A percentile compares a stretch with the other conserved stretches of the same genome.
Conservation (phyloP, 495 filamentous ascomycete species). For the Copromyces sp. region DNA sequence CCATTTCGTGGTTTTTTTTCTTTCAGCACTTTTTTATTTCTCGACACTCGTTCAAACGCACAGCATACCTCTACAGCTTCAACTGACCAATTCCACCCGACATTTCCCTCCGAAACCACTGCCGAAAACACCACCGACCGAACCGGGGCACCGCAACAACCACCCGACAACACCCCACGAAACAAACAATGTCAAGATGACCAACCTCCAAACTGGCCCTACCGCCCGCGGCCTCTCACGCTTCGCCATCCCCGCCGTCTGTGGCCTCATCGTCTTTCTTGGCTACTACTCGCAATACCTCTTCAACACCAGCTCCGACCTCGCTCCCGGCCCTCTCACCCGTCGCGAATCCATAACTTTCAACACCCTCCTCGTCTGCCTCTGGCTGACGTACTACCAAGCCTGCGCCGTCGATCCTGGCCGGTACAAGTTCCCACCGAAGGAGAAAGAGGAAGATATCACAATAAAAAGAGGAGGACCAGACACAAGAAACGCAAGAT, state of each 20-base stretch:
- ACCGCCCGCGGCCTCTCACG: slow-evolving; percentile 24
- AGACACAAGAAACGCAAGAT: slow-evolving; percentile 24
- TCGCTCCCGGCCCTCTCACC: slow-evolving; percentile 59
- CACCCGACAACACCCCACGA: background rate
- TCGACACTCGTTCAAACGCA: background rate
- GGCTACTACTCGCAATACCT: slow-evolving; percentile 77
- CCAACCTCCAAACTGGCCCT: slow-evolving; percentile 18
- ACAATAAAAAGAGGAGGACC: background rate
- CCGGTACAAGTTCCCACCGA: slow-evolving; percentile 33
- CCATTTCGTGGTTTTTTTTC: background rate
- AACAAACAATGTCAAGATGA: slow-evolving; percentile 7
- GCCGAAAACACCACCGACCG: background rate
- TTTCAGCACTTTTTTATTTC: background rate
- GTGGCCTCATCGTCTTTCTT: slow-evolving; percentile 61
- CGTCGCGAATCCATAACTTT: slow-evolving; percentile 52
- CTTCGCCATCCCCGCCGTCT: slow-evolving; percentile 60
- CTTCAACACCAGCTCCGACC: slow-evolving; percentile 48
- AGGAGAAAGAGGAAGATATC: background rate
- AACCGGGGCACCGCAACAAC: background rate
- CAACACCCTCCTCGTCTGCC: slow-evolving; percentile 59
- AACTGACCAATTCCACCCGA: background rate
- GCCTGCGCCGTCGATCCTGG: slow-evolving; percentile 75
- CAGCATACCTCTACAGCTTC: background rate
- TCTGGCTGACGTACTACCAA: slow-evolving; percentile 72
- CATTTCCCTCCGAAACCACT: background rate